Evolutionary conservation across 164 flowering plant genomes (phyloP).

Genomic region (Berberis vulgaris): DNA sequence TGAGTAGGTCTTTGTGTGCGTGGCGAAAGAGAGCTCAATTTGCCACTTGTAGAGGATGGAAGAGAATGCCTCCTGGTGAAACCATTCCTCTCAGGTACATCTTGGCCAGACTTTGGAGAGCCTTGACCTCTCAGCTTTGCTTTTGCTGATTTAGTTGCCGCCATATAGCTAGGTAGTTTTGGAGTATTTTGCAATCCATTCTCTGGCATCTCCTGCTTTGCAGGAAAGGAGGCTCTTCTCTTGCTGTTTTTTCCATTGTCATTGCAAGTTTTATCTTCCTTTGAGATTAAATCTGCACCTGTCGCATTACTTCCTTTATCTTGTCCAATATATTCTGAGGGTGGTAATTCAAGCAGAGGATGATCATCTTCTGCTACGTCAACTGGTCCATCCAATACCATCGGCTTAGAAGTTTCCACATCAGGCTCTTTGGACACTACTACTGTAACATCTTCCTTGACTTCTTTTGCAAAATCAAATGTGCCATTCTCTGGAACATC

Average conservation of each 20-base stretch:
- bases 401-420: conserved; percentile 18
- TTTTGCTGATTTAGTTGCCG: conserved; percentile 75
- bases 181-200: conserved; percentile 56
- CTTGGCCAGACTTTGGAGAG: conserved; percentile 41
- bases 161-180: conserved; percentile 85
- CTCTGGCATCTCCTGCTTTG: conserved; percentile 59
- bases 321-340: conserved; percentile 27
- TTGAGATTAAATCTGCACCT: conserved; percentile 30
- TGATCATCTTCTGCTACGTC: conserved; percentile 16
- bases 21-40: conserved; percentile 43
- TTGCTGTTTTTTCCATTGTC: conserved; percentile 40
- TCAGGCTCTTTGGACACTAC: conserved; percentile 16
- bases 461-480: conserved; percentile 21
- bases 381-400: conserved; percentile 8
- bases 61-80: conserved; percentile 56
- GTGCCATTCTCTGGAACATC: conserved; percentile 15
- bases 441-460: conserved; percentile 21
- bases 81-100: conserved; percentile 39
- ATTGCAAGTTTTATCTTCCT: conserved; percentile 39
- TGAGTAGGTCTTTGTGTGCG: conserved; percentile 37
- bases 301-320: conserved; percentile 24
- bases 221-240: conserved; percentile 41
- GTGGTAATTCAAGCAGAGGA: conserved; percentile 21
- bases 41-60: conserved; percentile 49
- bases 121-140: conserved; percentile 65